Percentiles rank a stretch among this genome's conserved stretches.
Conservation (phyloP, 2,329 filamentous ascomycete species). For the Calonectria naviculata region DNA sequence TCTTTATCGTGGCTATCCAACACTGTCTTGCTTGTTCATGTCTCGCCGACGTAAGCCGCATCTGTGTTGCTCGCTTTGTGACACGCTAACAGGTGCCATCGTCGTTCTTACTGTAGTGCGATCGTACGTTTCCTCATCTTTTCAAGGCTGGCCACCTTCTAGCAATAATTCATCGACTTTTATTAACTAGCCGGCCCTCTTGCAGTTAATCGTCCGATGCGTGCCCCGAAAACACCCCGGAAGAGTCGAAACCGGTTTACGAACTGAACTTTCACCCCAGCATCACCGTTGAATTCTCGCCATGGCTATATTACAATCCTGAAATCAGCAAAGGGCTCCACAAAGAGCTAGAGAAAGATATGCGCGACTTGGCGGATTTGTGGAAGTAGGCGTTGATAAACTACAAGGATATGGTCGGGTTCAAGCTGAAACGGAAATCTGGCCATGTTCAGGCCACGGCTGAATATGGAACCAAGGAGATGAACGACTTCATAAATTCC, state of each 20-base stretch:
- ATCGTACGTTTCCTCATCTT: neutral
- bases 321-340: slow-evolving; percentile 10
- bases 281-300: neutral
- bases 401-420: slow-evolving; percentile 47
- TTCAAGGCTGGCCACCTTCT: neutral
- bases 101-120: neutral
- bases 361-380: slow-evolving; percentile 43
- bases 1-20: neutral
- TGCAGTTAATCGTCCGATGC: neutral
- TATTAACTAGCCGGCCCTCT: neutral
- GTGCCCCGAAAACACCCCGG: neutral
- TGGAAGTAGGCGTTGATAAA: slow-evolving; percentile 46
- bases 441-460: slow-evolving; percentile 40
- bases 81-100: neutral
- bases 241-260: too few species aligned
- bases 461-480: slow-evolving; percentile 40
- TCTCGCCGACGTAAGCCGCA: neutral
- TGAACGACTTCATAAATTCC: slow-evolving; percentile 47
- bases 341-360: slow-evolving; percentile 37
- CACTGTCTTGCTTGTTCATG: neutral
- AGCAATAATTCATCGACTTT: neutral
- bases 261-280: neutral
- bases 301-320: slow-evolving; percentile 8
- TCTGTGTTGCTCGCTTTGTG: neutral
- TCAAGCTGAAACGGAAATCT: slow-evolving; percentile 44